Base-by-base conservation (phyloP, 2,329 filamentous ascomycete species). In the Alternaria tenuissima region DNA sequence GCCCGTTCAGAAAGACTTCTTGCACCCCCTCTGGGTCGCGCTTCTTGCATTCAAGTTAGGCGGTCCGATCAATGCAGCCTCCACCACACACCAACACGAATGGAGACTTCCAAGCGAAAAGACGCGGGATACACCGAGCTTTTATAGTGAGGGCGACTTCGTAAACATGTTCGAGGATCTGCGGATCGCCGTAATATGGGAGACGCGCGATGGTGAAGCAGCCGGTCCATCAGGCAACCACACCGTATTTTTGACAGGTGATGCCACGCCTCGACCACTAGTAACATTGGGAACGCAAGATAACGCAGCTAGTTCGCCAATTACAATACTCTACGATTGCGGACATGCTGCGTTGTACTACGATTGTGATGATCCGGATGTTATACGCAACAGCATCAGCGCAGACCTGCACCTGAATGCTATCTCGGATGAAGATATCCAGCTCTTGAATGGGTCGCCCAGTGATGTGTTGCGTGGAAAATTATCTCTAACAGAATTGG, bases 41-140 rank as follows among this genome's bases (percentile, higher is more conserved):
- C 52, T 66, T 12, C 22, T 66, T 12, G 59, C 64, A 3, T 68
- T 55, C 49, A 53, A 47, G 11, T 38, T 63, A 24, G 66, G 64
- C 16, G 64, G 64, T 18, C 61, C 64, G 1, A 41, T 68, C 44
- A 65, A 61, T 30, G 64, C 60, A 34, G 55, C 62, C 20, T 55
- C 58, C 30, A 63, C 59, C 18, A 46, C 54, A 16, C 52, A 54
- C 32, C 36, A 55, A 22, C 58, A 59, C 26, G 36, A 38, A n/a
- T 68, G 66, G 66, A 61, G 52, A 16, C 20, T 41, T 16, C 57
- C 55, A 4, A 28, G 16, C 20, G 30, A 22, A 4, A 26, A 56
- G 7, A 24, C 7, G 4, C 20, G 5, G 5, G 26, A 47, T 11
- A 2, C 43, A n/a, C 16, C 52, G 11, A 34, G 30, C 5, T 53